These are phyloP conservation scores for Medicago ruthenica DNA, from an alignment of 306 rosid genomes.

Conservation along the genomic window DNA sequence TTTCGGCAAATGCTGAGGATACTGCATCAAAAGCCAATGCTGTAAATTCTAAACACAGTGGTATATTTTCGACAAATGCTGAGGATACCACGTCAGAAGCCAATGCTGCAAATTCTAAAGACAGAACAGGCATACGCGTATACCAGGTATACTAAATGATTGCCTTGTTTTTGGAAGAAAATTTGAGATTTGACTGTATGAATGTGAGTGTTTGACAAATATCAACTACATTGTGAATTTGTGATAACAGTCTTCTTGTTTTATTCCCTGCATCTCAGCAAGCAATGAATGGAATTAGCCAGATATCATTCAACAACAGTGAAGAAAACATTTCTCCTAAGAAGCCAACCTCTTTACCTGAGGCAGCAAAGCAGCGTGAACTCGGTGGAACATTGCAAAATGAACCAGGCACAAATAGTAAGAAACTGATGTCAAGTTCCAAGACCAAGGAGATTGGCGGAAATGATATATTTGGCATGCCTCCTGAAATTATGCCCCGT, in stretches of 20 bases:
- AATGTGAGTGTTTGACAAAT: conserved; percentile 27
- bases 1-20: conserved; percentile 55
- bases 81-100: conserved; percentile 54
- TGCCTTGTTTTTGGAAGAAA: background rate
- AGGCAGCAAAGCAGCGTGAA: conserved; percentile 97
- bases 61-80: conserved; percentile 63
- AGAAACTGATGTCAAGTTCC: conserved; percentile 69
- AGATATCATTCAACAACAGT: conserved; percentile 71
- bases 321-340: conserved; percentile 71
- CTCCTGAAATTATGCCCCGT: conserved; percentile 68
- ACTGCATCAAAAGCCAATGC: conserved; percentile 52
- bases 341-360: conserved; percentile 71
- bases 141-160: conserved; percentile 62
- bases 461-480: conserved; percentile 83
- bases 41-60: conserved; percentile 53
- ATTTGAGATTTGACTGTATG: conserved; percentile 8
- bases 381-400: conserved; percentile 74
- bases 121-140: conserved; percentile 62
- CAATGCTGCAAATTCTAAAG: conserved; percentile 48
- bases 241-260: conserved; percentile 24
- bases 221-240: conserved; percentile 22
- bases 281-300: conserved; percentile 72
- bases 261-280: conserved; percentile 54
- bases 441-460: conserved; percentile 90
- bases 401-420: conserved; percentile 53